Evolutionary conservation across 2,329 filamentous ascomycete genomes (phyloP), one percentile per base, ranked within the genome.

Genomic region (Botrytis pseudocinerea): DNA sequence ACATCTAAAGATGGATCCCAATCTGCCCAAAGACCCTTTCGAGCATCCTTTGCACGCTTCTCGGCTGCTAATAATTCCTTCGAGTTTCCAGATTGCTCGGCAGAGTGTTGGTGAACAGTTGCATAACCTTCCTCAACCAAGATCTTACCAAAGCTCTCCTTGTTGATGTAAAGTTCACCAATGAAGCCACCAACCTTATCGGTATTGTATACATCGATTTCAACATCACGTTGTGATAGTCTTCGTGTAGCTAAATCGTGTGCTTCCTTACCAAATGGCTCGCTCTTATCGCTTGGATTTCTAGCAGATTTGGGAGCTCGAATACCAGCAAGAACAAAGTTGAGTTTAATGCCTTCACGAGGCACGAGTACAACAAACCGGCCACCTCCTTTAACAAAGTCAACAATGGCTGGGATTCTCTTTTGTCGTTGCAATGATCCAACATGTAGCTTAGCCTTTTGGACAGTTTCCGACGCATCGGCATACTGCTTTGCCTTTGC

Each of bases 141-240:
- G 2, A 93, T 83, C 86, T 97, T 98, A 79, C 95, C 93, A 80
- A 99, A 97, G 85, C 93, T 98, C 84, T 98, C 95, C 70, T 95
- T 93, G 85, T 94, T 95, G 82, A 99, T 89, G 82, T 94, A 98
- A 38, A 99, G 87, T 22, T 94, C 93, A 72, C 96, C 96, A 78
- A 99, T 98, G 85, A 99, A 99, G 54, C 96, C 96, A 79, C 96
- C 96, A 40, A 96, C 91, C 86, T 98, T 98, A 87, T 99, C 96
- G 77, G 94, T 93, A 79, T 95, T 94, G 82, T 97, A 91, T 32
- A 99, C 92, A 79, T 99, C 95, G 73, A 99, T 93, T 83, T 98
- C 95, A 66, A 96, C 95, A 82, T 99, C 96, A 71, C 96, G 91
- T 85, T 99, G 96, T 85, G 94, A 92, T 84, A 92, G 94, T 73